Base-by-base conservation (phyloP, 495 filamentous ascomycete genomes). In the Letharia columbiana region DNA sequence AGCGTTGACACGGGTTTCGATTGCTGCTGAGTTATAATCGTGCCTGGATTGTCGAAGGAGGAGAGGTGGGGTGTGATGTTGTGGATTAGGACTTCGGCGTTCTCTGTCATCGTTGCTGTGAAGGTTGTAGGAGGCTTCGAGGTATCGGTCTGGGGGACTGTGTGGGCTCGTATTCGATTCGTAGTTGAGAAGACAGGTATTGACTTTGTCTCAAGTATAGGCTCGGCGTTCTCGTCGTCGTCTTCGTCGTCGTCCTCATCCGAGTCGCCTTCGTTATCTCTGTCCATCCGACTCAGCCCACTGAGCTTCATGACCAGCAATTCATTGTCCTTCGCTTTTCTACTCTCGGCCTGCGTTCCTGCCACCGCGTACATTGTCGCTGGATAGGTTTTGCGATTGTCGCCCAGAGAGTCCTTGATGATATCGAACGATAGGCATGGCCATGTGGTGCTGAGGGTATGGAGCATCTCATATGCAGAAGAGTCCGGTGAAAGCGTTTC, bases 401-500 rank as follows among this genome's bases (percentile, higher is more conserved):
- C 90, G 45, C 94, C 94, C 31, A 98, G 80, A n/a, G 81, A 78
- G 77, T 98, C 94, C 72, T 81, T 87, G 40, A 98, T 76, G 68
- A 98, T 91, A 72, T 97, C 93, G 75, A 96, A 96, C 15, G 92
- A 96, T 12, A 98, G 84, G 70, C 94, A 98, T 8, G 94, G 94
- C 94, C 94, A 98, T 0, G 91, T 89, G 20, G 92, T 88, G 75
- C 87, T 92, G 56, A 98, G 81, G 56, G 86, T 89, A 79, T 98
- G 94, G 42, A 98, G 86, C 91, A 98, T 94, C 71, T 96, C 86
- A 78, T 98, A 98, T 3, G 94, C 91, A 10, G 89, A 91, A 47
- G 88, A 80, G 76, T 98, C 94, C 18, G 94, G 92, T 15, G 91
- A 83, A 39, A 98, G 82, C 12, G 90, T 94, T 80, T 98, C 91